These are phyloP conservation scores for Nicotiana sylvestris DNA, from an alignment of 257 asterid genomes.

Conservation along the genomic window DNA sequence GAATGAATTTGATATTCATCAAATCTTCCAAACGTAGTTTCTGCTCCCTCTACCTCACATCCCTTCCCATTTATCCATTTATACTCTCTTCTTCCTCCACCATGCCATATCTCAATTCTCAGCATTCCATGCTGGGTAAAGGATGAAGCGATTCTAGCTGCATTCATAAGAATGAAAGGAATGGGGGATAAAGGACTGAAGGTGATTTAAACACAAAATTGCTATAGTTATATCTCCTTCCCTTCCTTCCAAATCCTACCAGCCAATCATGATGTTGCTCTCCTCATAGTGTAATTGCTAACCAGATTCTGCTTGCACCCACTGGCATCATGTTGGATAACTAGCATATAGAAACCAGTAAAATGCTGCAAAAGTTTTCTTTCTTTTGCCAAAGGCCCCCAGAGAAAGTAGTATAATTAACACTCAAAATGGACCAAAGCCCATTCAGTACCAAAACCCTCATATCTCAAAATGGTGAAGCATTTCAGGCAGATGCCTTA, in stretches of 20 bases:
- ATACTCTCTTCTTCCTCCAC: background rate
- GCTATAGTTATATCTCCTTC: background rate
- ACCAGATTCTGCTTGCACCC: background rate
- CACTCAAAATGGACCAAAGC: background rate
- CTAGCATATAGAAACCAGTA: background rate
- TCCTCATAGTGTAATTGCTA: background rate
- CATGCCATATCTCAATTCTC: background rate
- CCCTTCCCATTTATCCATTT: background rate
- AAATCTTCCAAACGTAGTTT: background rate
- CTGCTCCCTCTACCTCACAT: background rate
- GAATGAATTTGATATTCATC: background rate
- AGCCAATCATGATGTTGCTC: background rate
- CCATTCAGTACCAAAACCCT: too few species aligned
- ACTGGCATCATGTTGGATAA: background rate
- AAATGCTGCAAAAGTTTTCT: background rate
- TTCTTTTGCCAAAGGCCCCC: background rate
- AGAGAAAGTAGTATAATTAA: background rate
- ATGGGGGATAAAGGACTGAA: background rate
- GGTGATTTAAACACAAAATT: background rate
- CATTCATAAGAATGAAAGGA: background rate
- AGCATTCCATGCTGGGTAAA: background rate
- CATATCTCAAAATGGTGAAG: too few species aligned
- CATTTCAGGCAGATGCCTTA: too few species aligned
- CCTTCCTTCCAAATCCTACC: slow-evolving; percentile 1
- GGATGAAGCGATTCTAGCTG: background rate